Evolutionary conservation across 2,329 filamentous ascomycete genomes (phyloP), one percentile per base, ranked within the genome.

Genomic region (Scedosporium dehoogii): DNA sequence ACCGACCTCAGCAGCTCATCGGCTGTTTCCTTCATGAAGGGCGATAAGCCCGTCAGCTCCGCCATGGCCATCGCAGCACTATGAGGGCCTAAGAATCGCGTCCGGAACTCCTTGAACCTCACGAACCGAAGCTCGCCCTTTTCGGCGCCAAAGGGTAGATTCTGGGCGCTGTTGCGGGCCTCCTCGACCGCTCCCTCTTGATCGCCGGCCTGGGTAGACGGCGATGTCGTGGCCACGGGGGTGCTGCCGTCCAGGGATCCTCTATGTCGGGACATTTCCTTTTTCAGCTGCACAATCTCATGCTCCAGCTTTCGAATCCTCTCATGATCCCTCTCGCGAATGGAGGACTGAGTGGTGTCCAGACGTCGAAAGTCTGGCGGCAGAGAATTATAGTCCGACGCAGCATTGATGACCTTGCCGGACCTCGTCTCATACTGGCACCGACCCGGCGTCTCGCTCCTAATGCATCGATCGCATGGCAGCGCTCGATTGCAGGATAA

Each of bases 1-100:
- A 85, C 78, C 6, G 83, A 83, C 60, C 80, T 78, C 62, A 86
- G 76, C 81, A 83, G 85, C 69, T 85, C 81, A 61, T 85, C 81
- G 9, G 83, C 82, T 0, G 82, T 85, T 72, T 85, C 82, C 66
- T 79, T 81, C 83, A 86, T 85, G 63, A 85, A 85, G 14, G 81
- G 80, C 56, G 78, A 81, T 56, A 86, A 75, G 2, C 83, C 83
- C 2, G 80, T 80, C 67, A 83, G 73, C 74, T 85, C 82, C 59
- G 80, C 79, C 68, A 85, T 83, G 10, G 83, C 83, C 72, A 84
- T 81, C 72, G 79, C 85, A 55, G 82, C 81, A 66, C 84, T 85
- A 70, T 85, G 81, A 3, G 82, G 82, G 1, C 83, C 82, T 67
- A 81, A 84, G 69, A 85, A 85, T 65, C 82, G 78, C 3, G 81